Base-by-base conservation (phyloP, 306 rosid species). In the Prunus campanulata region DNA sequence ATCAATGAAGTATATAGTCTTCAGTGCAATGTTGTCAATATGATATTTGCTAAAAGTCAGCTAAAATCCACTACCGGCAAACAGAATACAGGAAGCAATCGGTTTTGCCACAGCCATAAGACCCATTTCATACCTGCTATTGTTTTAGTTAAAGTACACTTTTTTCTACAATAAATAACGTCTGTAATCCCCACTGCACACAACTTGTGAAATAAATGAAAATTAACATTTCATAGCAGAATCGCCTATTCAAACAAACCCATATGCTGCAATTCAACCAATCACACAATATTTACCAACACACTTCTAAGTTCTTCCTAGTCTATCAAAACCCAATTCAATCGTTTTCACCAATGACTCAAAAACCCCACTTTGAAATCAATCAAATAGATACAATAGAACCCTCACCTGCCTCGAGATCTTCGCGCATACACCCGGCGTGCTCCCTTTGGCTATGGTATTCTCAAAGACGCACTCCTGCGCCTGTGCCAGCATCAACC, bases 401-500 rank as follows among this genome's bases (percentile, higher is more conserved):
- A 68, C 63, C 11, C 85, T 9, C 9, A 92, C 99, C 99, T 95
- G 97, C 85, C 97, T 84, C 67, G 99, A 87, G 90, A 95, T 91
- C 92, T 95, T 95, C 3, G 99, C 86, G 69, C 99, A 95, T 72
- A 95, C 97, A n/a, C 93, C 97, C 0, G 97, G 97, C 2, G 99
- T 92, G 74, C 97, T 95, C 19, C 97, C 99, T 77, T 91, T 95
- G 2, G 99, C 97, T 27, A 95, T 95, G 11, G 93, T 77, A 71
- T 92, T 95, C 91, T 95, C 99, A 19, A 95, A 95, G 27, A 92
- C 97, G 11, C 96, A 90, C 86, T 95, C 99, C 83, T 95, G 99
- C 22, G 99, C 98, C 88, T 95, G 98, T 1, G 99, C 99, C 51
- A 95, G 91, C 93, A 95, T 92, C 81, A 95, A 73, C 87, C 93